Conservation (phyloP, 768 basidiomycete species). For the Amyloporia xantha region DNA sequence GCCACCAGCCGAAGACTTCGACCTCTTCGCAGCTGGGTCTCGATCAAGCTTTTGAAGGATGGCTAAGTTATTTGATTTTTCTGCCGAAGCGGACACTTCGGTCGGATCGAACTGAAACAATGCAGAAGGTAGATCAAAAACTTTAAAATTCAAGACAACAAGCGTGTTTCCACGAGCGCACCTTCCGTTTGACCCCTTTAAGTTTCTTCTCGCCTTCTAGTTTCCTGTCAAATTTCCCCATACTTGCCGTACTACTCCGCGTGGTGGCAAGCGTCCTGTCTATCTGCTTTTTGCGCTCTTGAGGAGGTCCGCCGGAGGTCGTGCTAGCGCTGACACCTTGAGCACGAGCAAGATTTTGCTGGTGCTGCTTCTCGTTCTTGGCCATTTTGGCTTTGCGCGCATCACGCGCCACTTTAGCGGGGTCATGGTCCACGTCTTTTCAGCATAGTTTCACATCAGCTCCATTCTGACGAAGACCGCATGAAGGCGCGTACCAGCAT, state of each 20-base stretch:
- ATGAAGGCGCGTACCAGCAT: slow-evolving; percentile 58
- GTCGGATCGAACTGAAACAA: slow-evolving; percentile 77
- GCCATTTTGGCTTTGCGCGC: slow-evolving; percentile 74
- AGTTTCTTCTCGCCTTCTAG: slow-evolving; percentile 90
- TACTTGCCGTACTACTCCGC: slow-evolving; percentile 83
- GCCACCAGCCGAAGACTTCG: slow-evolving; percentile 41
- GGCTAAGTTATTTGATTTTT: slow-evolving; percentile 68
- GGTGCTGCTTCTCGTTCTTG: slow-evolving; percentile 78
- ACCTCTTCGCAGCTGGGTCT: slow-evolving; percentile 53
- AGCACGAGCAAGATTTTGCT: slow-evolving; percentile 65
- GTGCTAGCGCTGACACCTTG: slow-evolving; percentile 29
- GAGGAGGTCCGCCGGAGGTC: slow-evolving; percentile 3
- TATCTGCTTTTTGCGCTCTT: slow-evolving; percentile 37
- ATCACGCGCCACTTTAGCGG: slow-evolving; percentile 65
- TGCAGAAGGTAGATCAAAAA: slow-evolving; percentile 1
- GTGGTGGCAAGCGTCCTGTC: slow-evolving; percentile 31
- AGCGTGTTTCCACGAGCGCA: no score
- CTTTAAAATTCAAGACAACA: neutral
- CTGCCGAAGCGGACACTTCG: slow-evolving; percentile 55
- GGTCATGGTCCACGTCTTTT: slow-evolving; percentile 74
- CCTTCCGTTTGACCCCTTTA: slow-evolving; percentile 90
- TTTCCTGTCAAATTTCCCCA: slow-evolving; percentile 90
- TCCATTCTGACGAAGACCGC: slow-evolving; percentile 3
- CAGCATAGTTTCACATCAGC: neutral
- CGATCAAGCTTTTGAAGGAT: slow-evolving; percentile 76